These are phyloP conservation scores for Didymella pinodella DNA, from an alignment of 2,329 filamentous ascomycete species.

Conservation along the genomic window DNA sequence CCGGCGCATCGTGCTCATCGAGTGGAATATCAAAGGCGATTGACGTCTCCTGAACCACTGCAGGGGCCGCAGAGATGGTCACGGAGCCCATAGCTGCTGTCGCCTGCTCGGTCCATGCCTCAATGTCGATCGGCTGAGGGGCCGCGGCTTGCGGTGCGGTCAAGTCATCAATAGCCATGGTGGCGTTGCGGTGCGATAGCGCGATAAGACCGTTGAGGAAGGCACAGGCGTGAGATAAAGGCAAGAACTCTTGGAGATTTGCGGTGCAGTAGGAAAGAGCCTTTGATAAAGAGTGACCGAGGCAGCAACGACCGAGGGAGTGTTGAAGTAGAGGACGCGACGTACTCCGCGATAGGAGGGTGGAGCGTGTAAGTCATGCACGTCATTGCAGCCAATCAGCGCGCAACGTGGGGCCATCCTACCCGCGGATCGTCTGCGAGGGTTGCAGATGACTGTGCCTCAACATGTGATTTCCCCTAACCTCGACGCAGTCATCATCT, in stretches of 20 bases:
- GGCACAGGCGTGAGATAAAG: background rate
- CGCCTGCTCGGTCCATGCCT: constrained; percentile 59
- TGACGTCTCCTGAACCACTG: constrained; percentile 61
- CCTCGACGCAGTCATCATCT: no score
- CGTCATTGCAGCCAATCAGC: constrained; percentile 40
- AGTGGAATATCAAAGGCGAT: constrained; percentile 77
- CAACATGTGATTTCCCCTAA: background rate
- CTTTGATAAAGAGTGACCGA: constrained; percentile 7
- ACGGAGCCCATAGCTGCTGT: constrained; percentile 54
- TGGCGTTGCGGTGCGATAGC: constrained; percentile 26
- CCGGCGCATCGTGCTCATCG: constrained; percentile 61
- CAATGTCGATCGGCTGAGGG: constrained; percentile 51
- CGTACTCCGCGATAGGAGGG: constrained; percentile 31
- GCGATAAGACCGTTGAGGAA: constrained; percentile 7
- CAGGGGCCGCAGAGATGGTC: constrained; percentile 47
- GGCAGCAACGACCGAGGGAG: constrained; percentile 12
- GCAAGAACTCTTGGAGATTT: background rate
- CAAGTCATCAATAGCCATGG: constrained; percentile 47
- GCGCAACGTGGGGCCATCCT: constrained; percentile 32
- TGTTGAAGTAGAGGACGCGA: constrained; percentile 27
- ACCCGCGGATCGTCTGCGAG: background rate
- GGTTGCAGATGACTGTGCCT: background rate
- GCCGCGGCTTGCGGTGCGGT: constrained; percentile 32
- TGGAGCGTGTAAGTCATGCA: constrained; percentile 27
- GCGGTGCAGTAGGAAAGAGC: background rate